Evolutionary conservation across 2,329 filamentous ascomycete species (phyloP), one percentile per base, ranked within the genome.

Genomic region (Arthrinium puccinioides): DNA sequence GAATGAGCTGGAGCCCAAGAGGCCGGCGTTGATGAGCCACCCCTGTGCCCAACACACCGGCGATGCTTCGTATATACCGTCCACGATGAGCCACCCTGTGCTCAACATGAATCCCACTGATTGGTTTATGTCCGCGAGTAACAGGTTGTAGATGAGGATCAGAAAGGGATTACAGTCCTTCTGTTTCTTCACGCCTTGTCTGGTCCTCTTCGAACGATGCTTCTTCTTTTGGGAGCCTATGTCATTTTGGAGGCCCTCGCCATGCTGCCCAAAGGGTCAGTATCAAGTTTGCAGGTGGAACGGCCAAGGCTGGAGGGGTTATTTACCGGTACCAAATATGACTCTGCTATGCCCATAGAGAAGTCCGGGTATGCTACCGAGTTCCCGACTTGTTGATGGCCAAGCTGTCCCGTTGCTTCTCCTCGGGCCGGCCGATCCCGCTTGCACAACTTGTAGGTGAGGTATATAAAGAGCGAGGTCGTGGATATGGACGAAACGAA

Each of bases 1-100:
- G 54, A 83, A 86, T 37, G 81, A 70, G 43, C 78, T 82, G 18
- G 75, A 79, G 0, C 78, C 69, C 37, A 86, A 51, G 50, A 84
- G 79, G 21, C 82, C 82, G 0, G 72, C 74, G 5, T 78, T 81
- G 3, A 85, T 64, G 32, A 85, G 76, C 57, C 80, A 79, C n/a
- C 79, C 82, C 55, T 87, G 82, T 0, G 70, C 70, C 49, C 61
- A 69, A 56, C 80, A 84, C 5, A 70, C 61, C 2, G 63, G 46
- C 0, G 70, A 70, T 3, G 64, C 65, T 2, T 77, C 72, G 3
- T 70, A 50, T 14, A 84, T 67, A 0, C 60, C 64, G 50, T 79
- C 63, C n/a, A 62, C 52, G 1, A 58, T 54, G 4, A 82, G 61
- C 69, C 79, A 79, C 32, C 70, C 61, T 4, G 69, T 66, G 41